Percentiles rank a stretch among this genome's conserved stretches.
These are phyloP conservation scores for Buxus sempervirens DNA, from an alignment of 164 flowering plant species.

Conservation along the genomic window DNA sequence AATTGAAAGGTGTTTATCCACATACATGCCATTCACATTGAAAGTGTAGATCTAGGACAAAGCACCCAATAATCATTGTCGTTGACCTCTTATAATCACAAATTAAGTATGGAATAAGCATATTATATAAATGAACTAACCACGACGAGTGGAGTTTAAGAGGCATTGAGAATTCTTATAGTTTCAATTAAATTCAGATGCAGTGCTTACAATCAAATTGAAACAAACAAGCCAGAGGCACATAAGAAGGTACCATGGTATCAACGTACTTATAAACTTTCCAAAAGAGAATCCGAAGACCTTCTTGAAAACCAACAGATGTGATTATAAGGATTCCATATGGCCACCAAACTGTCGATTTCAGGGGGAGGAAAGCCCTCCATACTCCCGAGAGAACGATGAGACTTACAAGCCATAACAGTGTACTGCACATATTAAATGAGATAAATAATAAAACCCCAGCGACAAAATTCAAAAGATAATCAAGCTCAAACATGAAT, in stretches of 20 bases:
- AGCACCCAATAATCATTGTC: too few species aligned
- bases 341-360: constrained; percentile 68
- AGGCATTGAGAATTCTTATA: neutral
- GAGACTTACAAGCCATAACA: constrained; percentile 84
- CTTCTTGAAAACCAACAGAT: constrained; percentile 85
- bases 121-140: too few species aligned
- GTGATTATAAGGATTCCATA: constrained; percentile 61
- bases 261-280: constrained; percentile 70
- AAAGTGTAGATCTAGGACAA: too few species aligned
- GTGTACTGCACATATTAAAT: constrained; percentile 48
- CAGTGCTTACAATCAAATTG: neutral
- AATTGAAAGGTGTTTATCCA: too few species aligned
- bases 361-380: constrained; percentile 89
- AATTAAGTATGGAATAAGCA: too few species aligned
- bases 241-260: neutral
- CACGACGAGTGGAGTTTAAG: too few species aligned
- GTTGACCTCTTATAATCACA: too few species aligned
- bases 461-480: neutral
- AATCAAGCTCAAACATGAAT: neutral
- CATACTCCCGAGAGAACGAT: constrained; percentile 72
- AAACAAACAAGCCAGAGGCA: neutral
- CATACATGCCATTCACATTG: too few species aligned
- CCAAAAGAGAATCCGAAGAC: constrained; percentile 75
- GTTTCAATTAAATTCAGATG: neutral
- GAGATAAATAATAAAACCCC: constrained; percentile 10